These are phyloP conservation scores for Aspergillus sergii DNA, from an alignment of 2,329 filamentous ascomycete species.

Conservation along the genomic window DNA sequence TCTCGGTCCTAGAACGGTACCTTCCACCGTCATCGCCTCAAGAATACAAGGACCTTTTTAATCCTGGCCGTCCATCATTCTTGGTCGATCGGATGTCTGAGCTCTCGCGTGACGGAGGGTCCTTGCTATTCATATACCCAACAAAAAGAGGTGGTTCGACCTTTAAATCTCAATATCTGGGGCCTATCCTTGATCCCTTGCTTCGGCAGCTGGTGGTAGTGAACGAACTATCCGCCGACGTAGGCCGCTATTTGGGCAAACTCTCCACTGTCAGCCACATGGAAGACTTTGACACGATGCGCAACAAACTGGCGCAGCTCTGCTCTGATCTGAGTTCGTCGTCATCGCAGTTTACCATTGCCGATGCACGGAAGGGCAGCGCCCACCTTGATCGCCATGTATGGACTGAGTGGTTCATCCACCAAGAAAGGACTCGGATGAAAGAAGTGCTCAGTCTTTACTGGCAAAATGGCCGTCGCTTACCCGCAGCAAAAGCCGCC, in stretches of 20 bases:
- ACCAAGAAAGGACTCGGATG: conserved; percentile 64
- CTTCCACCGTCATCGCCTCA: conserved; percentile 63
- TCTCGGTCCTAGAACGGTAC: conserved; percentile 65
- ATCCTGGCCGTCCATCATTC: conserved; percentile 56
- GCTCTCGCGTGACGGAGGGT: conserved; percentile 59
- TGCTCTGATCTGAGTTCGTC: conserved; percentile 43
- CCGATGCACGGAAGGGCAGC: conserved; percentile 55
- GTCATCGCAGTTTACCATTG: conserved; percentile 46
- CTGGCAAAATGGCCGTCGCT: conserved; percentile 43
- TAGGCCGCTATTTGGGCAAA: conserved; percentile 56
- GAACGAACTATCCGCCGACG: conserved; percentile 60
- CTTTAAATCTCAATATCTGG: conserved; percentile 62
- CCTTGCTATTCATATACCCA: conserved; percentile 65
- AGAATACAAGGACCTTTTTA: conserved; percentile 63
- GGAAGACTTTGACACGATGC: conserved; percentile 57
- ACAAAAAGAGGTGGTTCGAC: conserved; percentile 59
- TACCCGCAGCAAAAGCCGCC: conserved; percentile 32
- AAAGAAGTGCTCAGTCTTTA: conserved; percentile 51
- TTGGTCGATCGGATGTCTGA: conserved; percentile 64
- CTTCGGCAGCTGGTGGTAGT: conserved; percentile 62
- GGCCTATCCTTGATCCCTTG: conserved; percentile 63
- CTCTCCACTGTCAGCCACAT: conserved; percentile 58
- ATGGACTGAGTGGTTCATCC: conserved; percentile 67
- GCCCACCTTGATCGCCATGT: conserved; percentile 54
- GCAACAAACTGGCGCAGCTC: conserved; percentile 42